Evolutionary conservation across 352 stramenopile genomes (phyloP), one percentile per base, ranked within the genome.

Genomic region (Globisporangium paroecandrum): DNA sequence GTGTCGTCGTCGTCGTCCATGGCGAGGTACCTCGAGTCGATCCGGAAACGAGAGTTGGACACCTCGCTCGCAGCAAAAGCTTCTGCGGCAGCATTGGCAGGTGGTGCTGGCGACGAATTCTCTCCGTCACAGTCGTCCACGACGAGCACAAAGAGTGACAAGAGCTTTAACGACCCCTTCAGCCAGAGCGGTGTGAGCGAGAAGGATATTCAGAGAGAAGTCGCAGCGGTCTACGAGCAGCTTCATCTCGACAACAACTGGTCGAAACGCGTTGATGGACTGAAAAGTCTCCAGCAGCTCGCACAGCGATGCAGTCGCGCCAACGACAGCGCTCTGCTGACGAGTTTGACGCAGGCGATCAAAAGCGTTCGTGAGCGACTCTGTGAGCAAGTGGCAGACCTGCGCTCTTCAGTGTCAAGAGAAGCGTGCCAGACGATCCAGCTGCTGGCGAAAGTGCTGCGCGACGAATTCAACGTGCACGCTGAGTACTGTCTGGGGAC

Each of bases 341-440:
- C 60, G 10, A 63, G 65, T 3, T 69, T 95, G 20, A 74, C 77
- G 8, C 65, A 81, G 29, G 76, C 70, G 1, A 36, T 95, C 56
- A 83, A 83, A 27, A 46, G 70, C 1, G 69, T 94, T 62, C 84
- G 88, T 8, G 86, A 94, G 57, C 72, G 75, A 3, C 43, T 95
- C 6, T 88, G 81, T 34, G 78, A 89, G 24, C 86, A 95, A 77
- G 83, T 95, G 22, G 71, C 59, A 9, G 88, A 95, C 59, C 65
- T 95, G 34, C 82, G 88, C n/a, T 95, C 88, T 20, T 87, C 84
- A 0, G 88, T 95, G 4, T 81, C 82, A 13, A 70, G 83, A 43
- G 88, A 94, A 73, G 88, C 88, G 7, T 95, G 88, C 12, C 68
- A 81, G 58, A 88, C 86, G 2, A 89, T 95, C 25, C 76, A 90